Base-by-base conservation (phyloP, 495 filamentous ascomycete species). In the Trichoderma gamsii region DNA sequence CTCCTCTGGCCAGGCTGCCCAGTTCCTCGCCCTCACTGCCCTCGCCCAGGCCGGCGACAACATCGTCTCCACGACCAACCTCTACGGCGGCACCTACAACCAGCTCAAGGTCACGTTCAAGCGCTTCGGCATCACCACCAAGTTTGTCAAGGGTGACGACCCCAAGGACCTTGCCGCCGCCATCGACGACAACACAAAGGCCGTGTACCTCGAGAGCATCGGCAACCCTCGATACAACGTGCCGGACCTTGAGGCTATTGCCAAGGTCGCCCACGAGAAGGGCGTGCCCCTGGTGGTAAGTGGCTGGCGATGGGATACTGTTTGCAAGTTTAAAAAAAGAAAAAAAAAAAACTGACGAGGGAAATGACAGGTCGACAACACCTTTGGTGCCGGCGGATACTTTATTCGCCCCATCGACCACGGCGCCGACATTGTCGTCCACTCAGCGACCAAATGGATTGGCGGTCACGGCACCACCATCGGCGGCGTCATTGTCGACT, bases 361-460 rank as follows among this genome's bases (percentile, higher is more conserved):
- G 9, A 23, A 41, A 32, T 12, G 13, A 59, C 66, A 90, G 89
- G 87, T 95, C 35, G 95, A 99, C 79, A 99, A 99, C 79, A 98
- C 95, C 13, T 99, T 99, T 72, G 95, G 95, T 25, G 96, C 96
- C 18, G 96, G 96, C 67, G 96, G 95, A 41, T 98, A 91, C 84
- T 93, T 92, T 73, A 82, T 88, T 68, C 88, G 90, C 1, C 96
- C 96, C 25, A 95, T 99, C 73, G 89, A 96, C 7, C 90, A 96
- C 76, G 96, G 96, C 68, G 91, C 90, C 65, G 95, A 99, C 73
- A 97, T 99, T 68, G 86, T 99, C 61, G 92, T 98, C 12, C 93
- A 97, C 81, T 93, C 89, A 41, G 94, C 95, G 13, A 99, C 95
- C 23, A 99, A 99, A 78, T 99, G 95, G 95, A 98, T 99, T 65